Conservation (phyloP, 805 yeast genomes). For the Hagleromyces aurorensis region DNA sequence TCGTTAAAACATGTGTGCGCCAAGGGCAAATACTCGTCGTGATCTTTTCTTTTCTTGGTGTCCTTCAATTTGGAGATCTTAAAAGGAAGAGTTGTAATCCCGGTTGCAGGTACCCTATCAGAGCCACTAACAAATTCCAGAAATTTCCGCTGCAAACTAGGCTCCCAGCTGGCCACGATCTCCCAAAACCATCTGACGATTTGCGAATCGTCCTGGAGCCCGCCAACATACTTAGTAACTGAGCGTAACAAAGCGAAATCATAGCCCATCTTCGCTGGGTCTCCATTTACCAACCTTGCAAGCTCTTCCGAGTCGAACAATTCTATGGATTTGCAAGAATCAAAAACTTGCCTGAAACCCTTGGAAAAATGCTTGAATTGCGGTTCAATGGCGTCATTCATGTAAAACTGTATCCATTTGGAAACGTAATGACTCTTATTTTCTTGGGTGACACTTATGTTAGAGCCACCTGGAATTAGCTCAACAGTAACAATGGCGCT, state of each 20-base stretch:
- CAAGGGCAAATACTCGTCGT: conserved; percentile 54
- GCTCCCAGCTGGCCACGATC: conserved; percentile 31
- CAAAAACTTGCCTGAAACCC: conserved; percentile 73
- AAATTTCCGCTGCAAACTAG: conserved; percentile 55
- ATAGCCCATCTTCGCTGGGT: conserved; percentile 41
- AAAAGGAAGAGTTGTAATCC: conserved; percentile 66
- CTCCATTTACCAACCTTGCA: conserved; percentile 70
- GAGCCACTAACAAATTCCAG: conserved; percentile 82
- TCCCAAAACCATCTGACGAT: conserved; percentile 86
- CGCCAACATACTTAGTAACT: conserved; percentile 68
- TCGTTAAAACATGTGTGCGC: conserved; percentile 97
- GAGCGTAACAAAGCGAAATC: conserved; percentile 63
- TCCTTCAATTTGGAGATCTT: conserved; percentile 51
- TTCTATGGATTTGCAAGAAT: conserved; percentile 65
- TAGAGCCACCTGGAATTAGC: conserved; percentile 52
- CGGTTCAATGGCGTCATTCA: conserved; percentile 44
- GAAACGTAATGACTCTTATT: conserved; percentile 58
- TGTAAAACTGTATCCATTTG: conserved; percentile 51
- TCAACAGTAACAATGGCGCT: conserved; percentile 34
- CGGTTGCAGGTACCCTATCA: conserved; percentile 89
- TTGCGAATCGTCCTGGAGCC: conserved; percentile 34
- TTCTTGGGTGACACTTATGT: conserved; percentile 44
- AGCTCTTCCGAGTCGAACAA: conserved; percentile 78
- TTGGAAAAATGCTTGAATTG: conserved; percentile 51
- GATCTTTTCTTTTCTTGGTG: conserved; percentile 22